A percentile compares a stretch with the other conserved stretches of the same genome.
These are phyloP conservation scores for Botryotinia calthae DNA, from an alignment of 2,329 filamentous ascomycete genomes.

Conservation along the genomic window DNA sequence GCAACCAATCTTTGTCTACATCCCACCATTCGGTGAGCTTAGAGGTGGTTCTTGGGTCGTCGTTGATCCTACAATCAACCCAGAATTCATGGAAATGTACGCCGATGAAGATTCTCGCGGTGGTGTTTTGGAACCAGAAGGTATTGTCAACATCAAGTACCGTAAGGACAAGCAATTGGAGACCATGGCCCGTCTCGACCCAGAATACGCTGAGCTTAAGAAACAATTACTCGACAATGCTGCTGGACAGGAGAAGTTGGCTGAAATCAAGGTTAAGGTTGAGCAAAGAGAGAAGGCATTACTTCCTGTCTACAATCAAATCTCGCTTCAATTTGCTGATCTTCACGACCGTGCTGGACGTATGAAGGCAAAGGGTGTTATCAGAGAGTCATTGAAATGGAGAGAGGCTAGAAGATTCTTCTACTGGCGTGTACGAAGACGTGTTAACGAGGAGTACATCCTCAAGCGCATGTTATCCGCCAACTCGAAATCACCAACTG, in stretches of 20 bases:
- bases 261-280: slow-evolving; percentile 81
- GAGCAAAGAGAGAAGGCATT: slow-evolving; percentile 80
- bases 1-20: slow-evolving; percentile 98
- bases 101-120: slow-evolving; percentile 91
- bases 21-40: slow-evolving; percentile 92
- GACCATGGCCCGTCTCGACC: slow-evolving; percentile 93
- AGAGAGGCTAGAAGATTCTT: slow-evolving; percentile 91
- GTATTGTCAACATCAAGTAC: slow-evolving; percentile 98
- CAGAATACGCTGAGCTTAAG: slow-evolving; percentile 78
- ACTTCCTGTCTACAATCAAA: slow-evolving; percentile 89
- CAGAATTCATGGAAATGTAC: slow-evolving; percentile 98
- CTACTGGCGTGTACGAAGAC: slow-evolving; percentile 97
- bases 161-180: slow-evolving; percentile 95
- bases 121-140: slow-evolving; percentile 96
- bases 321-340: slow-evolving; percentile 95
- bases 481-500: slow-evolving; percentile 43
- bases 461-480: slow-evolving; percentile 75
- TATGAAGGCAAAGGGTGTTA: slow-evolving; percentile 97
- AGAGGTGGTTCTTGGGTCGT: slow-evolving; percentile 99
- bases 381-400: slow-evolving; percentile 83
- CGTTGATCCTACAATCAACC: slow-evolving; percentile 97
- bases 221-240: slow-evolving; percentile 65
- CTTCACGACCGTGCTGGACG: slow-evolving; percentile 94
- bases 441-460: slow-evolving; percentile 96
- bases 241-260: slow-evolving; percentile 70